Conservation (phyloP, 768 basidiomycete genomes). For the Piloderma croceum region DNA sequence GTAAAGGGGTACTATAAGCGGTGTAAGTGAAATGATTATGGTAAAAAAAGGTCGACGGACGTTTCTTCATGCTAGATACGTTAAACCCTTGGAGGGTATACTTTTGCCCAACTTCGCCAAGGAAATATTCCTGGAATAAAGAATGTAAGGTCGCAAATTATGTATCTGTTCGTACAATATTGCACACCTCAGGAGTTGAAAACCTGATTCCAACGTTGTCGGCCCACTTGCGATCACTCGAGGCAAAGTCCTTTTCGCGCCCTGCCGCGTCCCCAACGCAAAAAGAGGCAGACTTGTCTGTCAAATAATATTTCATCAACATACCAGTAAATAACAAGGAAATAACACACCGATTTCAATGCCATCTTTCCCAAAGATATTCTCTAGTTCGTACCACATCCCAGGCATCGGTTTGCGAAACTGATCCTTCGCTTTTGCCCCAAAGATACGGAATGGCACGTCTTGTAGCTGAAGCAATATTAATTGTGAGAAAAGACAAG, state of each 20-base stretch:
- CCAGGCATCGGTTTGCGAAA: conserved; percentile 86
- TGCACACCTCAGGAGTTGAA: conserved; percentile 73
- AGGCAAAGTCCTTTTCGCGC: conserved; percentile 67
- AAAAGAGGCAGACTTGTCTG: conserved; percentile 64
- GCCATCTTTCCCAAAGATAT: conserved; percentile 51
- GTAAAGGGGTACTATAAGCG: conserved; percentile 40
- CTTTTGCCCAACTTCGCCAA: conserved; percentile 39
- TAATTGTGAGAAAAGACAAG: conserved; percentile 1
- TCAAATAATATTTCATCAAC: conserved; percentile 10
- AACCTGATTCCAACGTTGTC: conserved; percentile 70
- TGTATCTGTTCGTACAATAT: not conserved
- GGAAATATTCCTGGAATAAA: conserved; percentile 67
- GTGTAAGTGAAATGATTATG: not conserved
- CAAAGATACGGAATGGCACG: conserved; percentile 74
- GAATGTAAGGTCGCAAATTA: not conserved
- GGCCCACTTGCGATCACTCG: conserved; percentile 84
- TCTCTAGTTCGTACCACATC: conserved; percentile 74
- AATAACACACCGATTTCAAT: conserved; percentile 55
- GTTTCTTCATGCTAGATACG: conserved; percentile 39
- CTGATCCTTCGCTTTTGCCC: conserved; percentile 67
- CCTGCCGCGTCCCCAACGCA: conserved; percentile 93
- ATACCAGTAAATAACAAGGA: not conserved
- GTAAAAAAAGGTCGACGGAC: conserved; percentile 15
- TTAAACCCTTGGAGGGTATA: conserved; percentile 64
- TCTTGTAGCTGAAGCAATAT: conserved; percentile 48